phyloP scores from a whole-genome alignment of 257 asterid species.

The Phtheirospermum japonicum region DNA sequence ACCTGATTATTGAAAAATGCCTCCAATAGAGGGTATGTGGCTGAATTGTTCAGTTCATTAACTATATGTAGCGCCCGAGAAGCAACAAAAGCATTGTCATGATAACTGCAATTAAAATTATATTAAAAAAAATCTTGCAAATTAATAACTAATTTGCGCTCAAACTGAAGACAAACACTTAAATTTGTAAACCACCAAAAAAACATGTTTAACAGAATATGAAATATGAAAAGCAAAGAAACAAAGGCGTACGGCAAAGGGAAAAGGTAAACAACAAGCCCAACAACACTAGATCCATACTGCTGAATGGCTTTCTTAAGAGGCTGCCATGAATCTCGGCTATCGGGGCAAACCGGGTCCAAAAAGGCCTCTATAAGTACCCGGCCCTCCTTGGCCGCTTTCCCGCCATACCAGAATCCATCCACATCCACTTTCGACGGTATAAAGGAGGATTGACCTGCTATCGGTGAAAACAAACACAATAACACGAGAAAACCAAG shows the following conservation, averaged over 20 bases:
- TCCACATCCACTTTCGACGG: conserved; percentile 55
- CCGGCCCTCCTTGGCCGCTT: conserved; percentile 20
- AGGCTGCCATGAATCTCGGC: conserved; percentile 85
- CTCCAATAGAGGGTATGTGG: conserved; percentile 59
- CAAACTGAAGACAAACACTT: too few relatives aligned
- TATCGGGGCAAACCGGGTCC: conserved; percentile 93
- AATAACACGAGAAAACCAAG: neutral
- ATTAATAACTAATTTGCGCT: neutral
- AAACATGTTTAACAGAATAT: too few relatives aligned
- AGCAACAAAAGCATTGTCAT: conserved; percentile 64
- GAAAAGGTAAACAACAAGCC: conserved; percentile 41
- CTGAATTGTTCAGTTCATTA: conserved; percentile 44
- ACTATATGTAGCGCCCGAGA: conserved; percentile 80
- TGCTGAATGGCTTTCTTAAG: conserved; percentile 49
- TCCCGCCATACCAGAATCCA: conserved; percentile 64
- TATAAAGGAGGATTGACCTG: conserved; percentile 32
- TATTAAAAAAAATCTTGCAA: neutral
- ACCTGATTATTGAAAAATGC: conserved; percentile 74
- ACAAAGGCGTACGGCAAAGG: conserved; percentile 61
- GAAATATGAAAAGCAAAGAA: too few relatives aligned
- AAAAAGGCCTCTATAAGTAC: conserved; percentile 74
- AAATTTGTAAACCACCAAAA: neutral
- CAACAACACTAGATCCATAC: conserved; percentile 41
- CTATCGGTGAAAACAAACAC: conserved; percentile 16
- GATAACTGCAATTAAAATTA: conserved; percentile 56